Evolutionary conservation across 2,329 filamentous ascomycete genomes (phyloP), one percentile per base, ranked within the genome.

Genomic region (Pochonia chlamydosporia): DNA sequence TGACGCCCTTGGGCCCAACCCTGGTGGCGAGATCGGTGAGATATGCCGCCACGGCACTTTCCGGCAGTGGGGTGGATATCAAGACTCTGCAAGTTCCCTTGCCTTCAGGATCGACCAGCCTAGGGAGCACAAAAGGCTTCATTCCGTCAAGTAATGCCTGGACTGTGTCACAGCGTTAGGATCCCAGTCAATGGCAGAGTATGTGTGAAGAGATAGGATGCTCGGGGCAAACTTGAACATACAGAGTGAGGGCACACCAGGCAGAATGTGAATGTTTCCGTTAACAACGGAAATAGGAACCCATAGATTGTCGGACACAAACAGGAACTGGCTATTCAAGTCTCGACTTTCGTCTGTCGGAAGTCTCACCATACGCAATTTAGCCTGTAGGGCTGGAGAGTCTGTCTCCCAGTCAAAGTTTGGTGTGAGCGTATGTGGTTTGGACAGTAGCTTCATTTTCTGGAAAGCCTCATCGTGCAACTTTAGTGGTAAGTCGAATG

Each of bases 261-360:
- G 93, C 2, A 97, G 73, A 51, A 97, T 93, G 65, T 97, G 89
- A 4, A 97, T 72, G 60, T 99, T 99, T 43, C 88, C 88, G 60
- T 96, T 96, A 14, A 96, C 89, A 4, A 95, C 84, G 16, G 81
- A 78, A 42, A 97, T 79, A 0, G 93, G 93, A 33, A 97, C 91
- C 93, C 93, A 97, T 20, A 95, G 72, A 44, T 90, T 83, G 2
- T 95, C 85, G 9, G 77, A 74, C 1, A 87, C 81, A 63, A 95
- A 96, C 23, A 96, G 57, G 16, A 85, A 84, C 63, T 96, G 90
- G 37, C 86, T 78, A 41, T 80, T 74, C 20, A 84, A 66, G 6
- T 85, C 74, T 16, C 83, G 71, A 4, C 70, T 71, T 40, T 82
- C 75, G 62, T 96, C 88, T 25, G 81, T 84, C 0, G 93, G 93